These are phyloP conservation scores for Exophiala sp. DNA, from an alignment of 2,329 filamentous ascomycete species.

Conservation along the genomic window DNA sequence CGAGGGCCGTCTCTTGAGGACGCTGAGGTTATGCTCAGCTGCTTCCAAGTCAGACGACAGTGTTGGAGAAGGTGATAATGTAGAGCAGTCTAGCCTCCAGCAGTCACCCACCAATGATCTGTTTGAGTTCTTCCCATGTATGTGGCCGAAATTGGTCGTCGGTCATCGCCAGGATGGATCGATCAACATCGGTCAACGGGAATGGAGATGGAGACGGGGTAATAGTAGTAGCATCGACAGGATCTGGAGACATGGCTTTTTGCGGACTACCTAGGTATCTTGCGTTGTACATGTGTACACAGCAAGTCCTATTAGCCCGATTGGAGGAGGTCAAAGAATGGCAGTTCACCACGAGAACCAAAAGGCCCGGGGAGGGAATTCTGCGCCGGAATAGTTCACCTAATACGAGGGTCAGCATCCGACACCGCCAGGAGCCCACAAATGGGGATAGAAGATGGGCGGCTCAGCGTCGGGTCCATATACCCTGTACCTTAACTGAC, in stretches of 20 bases:
- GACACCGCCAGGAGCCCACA: not conserved
- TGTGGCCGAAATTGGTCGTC: slow-evolving; percentile 50
- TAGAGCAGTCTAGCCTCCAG: not conserved
- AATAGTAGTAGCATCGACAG: too few species aligned
- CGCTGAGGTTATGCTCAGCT: slow-evolving; percentile 49
- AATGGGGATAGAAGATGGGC: not conserved
- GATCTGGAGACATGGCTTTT: slow-evolving; percentile 7
- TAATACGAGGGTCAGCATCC: not conserved
- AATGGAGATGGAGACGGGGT: slow-evolving; percentile 31
- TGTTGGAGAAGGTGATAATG: not conserved
- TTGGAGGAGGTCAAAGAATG: not conserved
- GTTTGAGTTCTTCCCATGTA: slow-evolving; percentile 48
- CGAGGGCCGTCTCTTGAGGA: slow-evolving; percentile 54
- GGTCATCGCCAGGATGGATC: slow-evolving; percentile 44
- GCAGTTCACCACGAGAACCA: not conserved
- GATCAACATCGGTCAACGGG: slow-evolving; percentile 47
- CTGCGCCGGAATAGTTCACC: not conserved
- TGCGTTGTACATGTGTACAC: too few species aligned
- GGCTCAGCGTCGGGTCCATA: too few species aligned
- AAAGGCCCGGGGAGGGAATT: not conserved
- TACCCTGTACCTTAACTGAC: too few species aligned
- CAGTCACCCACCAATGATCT: slow-evolving; percentile 46
- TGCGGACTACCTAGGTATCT: slow-evolving; percentile 2
- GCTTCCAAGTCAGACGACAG: slow-evolving; percentile 15
- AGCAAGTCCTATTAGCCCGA: too few species aligned